Base-by-base conservation (phyloP, 1,284 basidiomycete species). In the Waitea zeae region DNA sequence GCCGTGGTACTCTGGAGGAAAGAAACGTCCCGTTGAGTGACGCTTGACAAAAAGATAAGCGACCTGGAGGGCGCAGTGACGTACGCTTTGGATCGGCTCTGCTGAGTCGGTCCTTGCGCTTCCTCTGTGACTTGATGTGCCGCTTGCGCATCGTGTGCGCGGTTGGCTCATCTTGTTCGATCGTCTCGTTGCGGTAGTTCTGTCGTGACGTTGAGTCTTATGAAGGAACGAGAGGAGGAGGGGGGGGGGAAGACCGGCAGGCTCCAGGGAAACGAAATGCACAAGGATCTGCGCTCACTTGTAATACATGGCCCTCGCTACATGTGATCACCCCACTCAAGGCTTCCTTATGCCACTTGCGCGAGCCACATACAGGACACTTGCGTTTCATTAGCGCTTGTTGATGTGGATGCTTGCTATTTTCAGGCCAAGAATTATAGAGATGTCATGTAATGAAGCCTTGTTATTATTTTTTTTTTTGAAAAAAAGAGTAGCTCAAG, bases 311-410 rank as follows among this genome's bases (percentile, higher is more conserved):
- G 2, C 82, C 81, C 48, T 84, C 79, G 41, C 66, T 72, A 49
- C 81, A 86, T 2, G 70, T 70, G 36, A 86, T 63, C 20, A 77
- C 52, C 3, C 81, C 82, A 34, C 68, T 73, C 0, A 67, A 60
- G 17, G 73, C 68, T 37, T 81, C 77, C 48, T 82, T 83, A 44
- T 75, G 71, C 81, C 81, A 86, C 50, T 76, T 66, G 36, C 64
- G 68, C 14, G 81, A 81, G n/a, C 71, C 67, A 45, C 81, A 86
- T 17, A 71, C 62, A 0, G 64, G 59, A 46, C 80, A 86, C n/a
- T n/a, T n/a, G n/a, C n/a, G n/a, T n/a, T n/a, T n/a, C n/a, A n/a
- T n/a, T n/a, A n/a, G n/a, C n/a, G n/a, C n/a, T n/a, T n/a, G n/a
- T n/a, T n/a, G n/a, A n/a, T n/a, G n/a, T n/a, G n/a, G n/a, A n/a